Base-by-base conservation (phyloP, 83 land plant genomes). In the Diphasiastrum complanatum region DNA sequence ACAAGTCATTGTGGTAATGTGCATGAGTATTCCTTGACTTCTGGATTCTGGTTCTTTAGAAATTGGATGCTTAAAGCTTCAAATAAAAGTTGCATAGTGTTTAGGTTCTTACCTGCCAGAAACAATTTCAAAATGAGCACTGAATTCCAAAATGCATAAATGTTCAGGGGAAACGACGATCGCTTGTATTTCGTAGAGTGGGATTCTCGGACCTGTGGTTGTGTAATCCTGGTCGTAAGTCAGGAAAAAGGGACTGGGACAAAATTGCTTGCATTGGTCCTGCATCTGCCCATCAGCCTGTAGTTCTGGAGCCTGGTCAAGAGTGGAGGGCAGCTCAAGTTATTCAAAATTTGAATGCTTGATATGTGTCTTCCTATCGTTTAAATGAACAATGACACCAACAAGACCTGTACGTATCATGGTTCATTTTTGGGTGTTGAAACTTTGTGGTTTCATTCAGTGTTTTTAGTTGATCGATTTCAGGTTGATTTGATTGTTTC, bases 161-260 rank as follows among this genome's bases (percentile, higher is more conserved):
- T 61, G 16, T 29, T 45, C 51, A 61, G 64, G 64, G 64, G 22
- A 61, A 43, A n/a, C 43, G 64, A 34, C 64, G 64, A 25, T 41
- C 64, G 31, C 25, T 61, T 34, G n/a, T 27, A 19, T 16, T 61
- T 18, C 24, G 47, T 34, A 45, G 48, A 34, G 1, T 19, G 19
- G 64, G 64, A 19, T 61, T 61, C 1, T 47, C 26, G 32, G 64
- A 61, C 1, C 1, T 61, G 26, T 46, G 64, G 49, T 16, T 61
- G 5, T 41, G 50, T 2, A 61, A 61, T 61, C 64, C 64, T 2
- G 64, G 64, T 32, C 33, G 28, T 27, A 46, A 61, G 6, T 61
- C 49, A 2, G 64, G 64, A 22, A 32, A 28, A 1, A 26, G 27
- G 31, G 49, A 61, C 24, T 61, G 64, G 64, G 64, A 61, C 29